Base-by-base conservation (phyloP, 2,329 filamentous ascomycete species). In the Pseudophaeomoniella oleicola region DNA sequence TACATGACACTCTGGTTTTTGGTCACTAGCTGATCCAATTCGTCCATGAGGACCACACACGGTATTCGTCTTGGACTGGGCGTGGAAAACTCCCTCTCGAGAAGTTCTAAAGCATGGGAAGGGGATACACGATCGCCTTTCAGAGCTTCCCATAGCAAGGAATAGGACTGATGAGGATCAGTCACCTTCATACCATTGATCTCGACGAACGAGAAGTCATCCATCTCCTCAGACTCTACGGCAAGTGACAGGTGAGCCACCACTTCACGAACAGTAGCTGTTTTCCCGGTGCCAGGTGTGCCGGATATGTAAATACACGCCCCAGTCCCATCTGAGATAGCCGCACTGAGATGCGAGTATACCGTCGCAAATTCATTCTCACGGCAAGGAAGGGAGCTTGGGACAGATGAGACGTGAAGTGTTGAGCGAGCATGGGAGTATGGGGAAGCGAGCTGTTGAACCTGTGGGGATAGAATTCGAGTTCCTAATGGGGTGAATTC, bases 1-100 rank as follows among this genome's bases (percentile, higher is more conserved):
- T 98, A 98, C 90, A 98, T 98, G 60, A 98, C 90, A n/a, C 84
- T 88, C 57, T 98, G 92, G 51, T 94, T 96, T 53, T 88, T 90
- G 10, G 90, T 98, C 4, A 98, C 92, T 5, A 98, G 72, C 59
- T 98, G 90, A 55, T 98, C 90, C 34, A 98, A 70, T 59, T 98
- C 90, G 51, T 98, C 90, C 90, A 98, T 98, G 35, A 98, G 63
- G 2, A 98, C 90, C 11, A 98, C 90, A 53, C 88, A 96, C 1
- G 92, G 90, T 4, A 93, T 85, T 42, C 90, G 74, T 75, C 34
- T 46, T 16, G 90, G 90, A 40, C 81, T 92, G 0, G 92, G 90
- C 40, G 87, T 79, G 39, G 76, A 88, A 54, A 98, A 98, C 54
- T 98, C 90, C 37, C 82, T 74, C 58, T 94, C 87, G 6, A 98